A percentile compares a stretch with the other conserved stretches of the same genome.
Evolutionary conservation across 2,329 filamentous ascomycete species (phyloP).

Genomic region (Neofusicoccum umdonicola): DNA sequence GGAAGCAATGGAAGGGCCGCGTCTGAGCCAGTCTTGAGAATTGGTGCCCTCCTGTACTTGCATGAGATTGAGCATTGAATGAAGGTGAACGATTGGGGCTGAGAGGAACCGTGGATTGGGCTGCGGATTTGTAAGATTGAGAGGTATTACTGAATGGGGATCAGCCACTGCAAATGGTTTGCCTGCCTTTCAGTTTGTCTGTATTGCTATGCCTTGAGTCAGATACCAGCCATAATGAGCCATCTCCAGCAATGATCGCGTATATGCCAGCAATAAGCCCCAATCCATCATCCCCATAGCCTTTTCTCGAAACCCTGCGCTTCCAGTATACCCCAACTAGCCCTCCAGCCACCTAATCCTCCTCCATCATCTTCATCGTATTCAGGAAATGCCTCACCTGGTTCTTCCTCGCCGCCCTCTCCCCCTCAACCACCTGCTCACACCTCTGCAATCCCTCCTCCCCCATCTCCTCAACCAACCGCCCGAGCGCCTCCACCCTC

Average conservation of each 20-base stretch:
- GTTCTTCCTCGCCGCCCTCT: slow-evolving; percentile 25
- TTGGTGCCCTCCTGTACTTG: too few relatives aligned
- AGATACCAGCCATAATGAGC: not conserved
- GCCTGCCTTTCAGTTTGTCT: too few relatives aligned
- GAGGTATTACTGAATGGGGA: too few relatives aligned
- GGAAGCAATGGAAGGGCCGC: too few relatives aligned
- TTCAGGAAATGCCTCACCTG: slow-evolving; percentile 26
- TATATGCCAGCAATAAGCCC: not conserved
- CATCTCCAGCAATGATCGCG: not conserved
- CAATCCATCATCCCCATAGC: not conserved
- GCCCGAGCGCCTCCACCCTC: slow-evolving; percentile 22
- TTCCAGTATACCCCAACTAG: too few relatives aligned
- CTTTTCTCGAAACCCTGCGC: not conserved
- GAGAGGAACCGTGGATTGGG: too few relatives aligned
- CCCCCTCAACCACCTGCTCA: slow-evolving; percentile 23
- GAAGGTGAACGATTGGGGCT: too few relatives aligned
- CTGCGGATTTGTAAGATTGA: too few relatives aligned
- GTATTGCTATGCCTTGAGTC: not conserved
- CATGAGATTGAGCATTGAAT: too few relatives aligned
- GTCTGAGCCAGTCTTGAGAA: too few relatives aligned
- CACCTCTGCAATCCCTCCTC: slow-evolving; percentile 19
- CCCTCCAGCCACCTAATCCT: not conserved
- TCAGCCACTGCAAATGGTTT: too few relatives aligned
- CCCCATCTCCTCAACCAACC: slow-evolving; percentile 23
- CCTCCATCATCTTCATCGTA: slow-evolving; percentile 21